Percentiles rank a stretch among this genome's conserved stretches.
Evolutionary conservation across 176 grass and related monocot species (phyloP).

Genomic region (Eremochloa ophiuroides): DNA sequence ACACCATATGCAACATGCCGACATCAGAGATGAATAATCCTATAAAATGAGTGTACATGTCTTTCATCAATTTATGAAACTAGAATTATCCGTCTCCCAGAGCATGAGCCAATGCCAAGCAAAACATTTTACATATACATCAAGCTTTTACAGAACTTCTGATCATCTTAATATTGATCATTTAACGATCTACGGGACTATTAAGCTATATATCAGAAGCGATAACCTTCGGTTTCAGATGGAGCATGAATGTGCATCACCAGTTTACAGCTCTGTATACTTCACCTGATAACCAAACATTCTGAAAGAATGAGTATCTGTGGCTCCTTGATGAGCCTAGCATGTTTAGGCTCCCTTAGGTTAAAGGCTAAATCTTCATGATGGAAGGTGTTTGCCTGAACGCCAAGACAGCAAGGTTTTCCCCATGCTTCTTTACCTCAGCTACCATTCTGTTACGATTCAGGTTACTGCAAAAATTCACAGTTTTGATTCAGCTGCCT

Average conservation of each 20-base stretch:
- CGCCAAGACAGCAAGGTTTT: not conserved
- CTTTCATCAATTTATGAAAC: not conserved
- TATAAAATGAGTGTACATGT: not conserved
- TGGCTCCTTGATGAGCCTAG: not conserved
- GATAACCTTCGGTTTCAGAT: not conserved
- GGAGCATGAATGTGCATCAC: not conserved
- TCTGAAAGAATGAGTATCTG: not conserved
- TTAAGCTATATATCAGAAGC: not conserved
- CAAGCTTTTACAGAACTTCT: not conserved
- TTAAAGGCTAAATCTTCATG: conserved; percentile 1
- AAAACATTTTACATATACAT: not conserved
- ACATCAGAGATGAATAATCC: not conserved
- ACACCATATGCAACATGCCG: no score
- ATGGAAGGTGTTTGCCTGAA: not conserved
- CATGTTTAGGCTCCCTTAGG: not conserved
- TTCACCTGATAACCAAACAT: not conserved
- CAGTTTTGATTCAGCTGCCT: conserved; percentile 28
- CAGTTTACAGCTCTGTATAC: not conserved
- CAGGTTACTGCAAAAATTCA: conserved; percentile 15
- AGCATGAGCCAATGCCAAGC: not conserved
- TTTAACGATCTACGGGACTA: not conserved
- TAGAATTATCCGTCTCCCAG: not conserved
- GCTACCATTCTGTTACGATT: not conserved
- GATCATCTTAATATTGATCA: not conserved
- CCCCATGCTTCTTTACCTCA: not conserved